These are phyloP conservation scores for Tricladium varicosporioides DNA, from an alignment of 2,329 filamentous ascomycete species.

Conservation along the genomic window DNA sequence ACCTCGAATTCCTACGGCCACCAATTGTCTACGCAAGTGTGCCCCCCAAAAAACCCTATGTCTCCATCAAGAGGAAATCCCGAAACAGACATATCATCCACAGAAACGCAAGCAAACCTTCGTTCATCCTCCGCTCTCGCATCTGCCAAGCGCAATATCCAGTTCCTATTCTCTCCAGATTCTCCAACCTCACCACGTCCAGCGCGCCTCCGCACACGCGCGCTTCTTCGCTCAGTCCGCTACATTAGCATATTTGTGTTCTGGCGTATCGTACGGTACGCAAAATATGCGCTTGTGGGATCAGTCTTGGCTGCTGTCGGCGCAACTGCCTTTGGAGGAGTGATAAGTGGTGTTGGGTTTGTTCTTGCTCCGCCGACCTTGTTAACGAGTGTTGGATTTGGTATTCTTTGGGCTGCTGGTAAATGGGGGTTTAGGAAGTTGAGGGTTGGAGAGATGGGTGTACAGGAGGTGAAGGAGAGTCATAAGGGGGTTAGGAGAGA, in stretches of 20 bases:
- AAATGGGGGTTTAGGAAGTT: slow-evolving; percentile 34
- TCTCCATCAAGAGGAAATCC: neutral
- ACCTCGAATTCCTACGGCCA: no score
- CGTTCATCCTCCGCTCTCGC: slow-evolving; percentile 28
- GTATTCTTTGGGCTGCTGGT: slow-evolving; percentile 29
- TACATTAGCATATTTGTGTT: slow-evolving; percentile 32
- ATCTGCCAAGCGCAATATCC: slow-evolving; percentile 28
- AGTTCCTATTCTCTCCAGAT: slow-evolving; percentile 30
- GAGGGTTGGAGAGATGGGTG: slow-evolving; percentile 24
- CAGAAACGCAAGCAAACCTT: slow-evolving; percentile 28
- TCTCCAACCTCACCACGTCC: slow-evolving; percentile 25
- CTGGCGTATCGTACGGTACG: slow-evolving; percentile 34
- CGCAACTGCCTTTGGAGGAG: slow-evolving; percentile 30
- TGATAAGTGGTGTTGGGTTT: slow-evolving; percentile 29
- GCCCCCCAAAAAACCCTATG: neutral
- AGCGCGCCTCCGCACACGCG: slow-evolving; percentile 31
- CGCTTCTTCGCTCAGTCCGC: slow-evolving; percentile 30
- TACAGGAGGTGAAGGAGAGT: slow-evolving; percentile 19
- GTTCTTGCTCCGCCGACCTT: slow-evolving; percentile 32
- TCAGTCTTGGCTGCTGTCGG: slow-evolving; percentile 29
- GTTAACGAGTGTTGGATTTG: slow-evolving; percentile 27
- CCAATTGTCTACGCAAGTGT: no score
- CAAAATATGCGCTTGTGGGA: slow-evolving; percentile 33
- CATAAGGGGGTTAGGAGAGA: slow-evolving; percentile 23
- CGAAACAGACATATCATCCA: neutral